Evolutionary conservation across 352 stramenopile genomes (phyloP), one percentile per base, ranked within the genome.

Genomic region (Globisporangium viniferum): DNA sequence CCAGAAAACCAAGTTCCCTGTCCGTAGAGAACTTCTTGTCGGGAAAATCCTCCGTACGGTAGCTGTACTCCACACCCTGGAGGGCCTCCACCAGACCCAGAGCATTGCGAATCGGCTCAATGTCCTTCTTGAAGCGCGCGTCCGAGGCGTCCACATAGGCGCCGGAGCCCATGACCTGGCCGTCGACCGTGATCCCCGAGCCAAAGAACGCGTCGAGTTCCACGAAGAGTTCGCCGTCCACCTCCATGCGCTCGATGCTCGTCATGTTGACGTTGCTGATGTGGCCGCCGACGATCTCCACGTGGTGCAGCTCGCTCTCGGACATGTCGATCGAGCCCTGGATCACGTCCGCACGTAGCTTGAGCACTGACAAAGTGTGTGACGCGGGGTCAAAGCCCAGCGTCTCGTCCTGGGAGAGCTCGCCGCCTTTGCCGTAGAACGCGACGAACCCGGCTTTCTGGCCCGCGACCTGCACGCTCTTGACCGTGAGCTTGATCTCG

Each of bases 141-240:
- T 98, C 92, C 0, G 88, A 97, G n/a, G 92, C 81, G 64, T 98
- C 92, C 9, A 97, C 83, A 64, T 98, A 98, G 1, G 92, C 90
- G 7, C 92, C 92, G 2, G 89, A 96, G 36, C 90, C 91, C 77
- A 98, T 93, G 22, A 98, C 91, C 63, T 91, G 87, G 6, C 92
- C 92, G 64, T 91, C 84, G 15, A 98, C 90, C 6, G 79, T 94
- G 69, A 98, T 84, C 10, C 85, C 79, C 10, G 88, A 82, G 22
- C 91, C 90, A 33, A 98, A 86, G 71, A 89, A 96, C 15, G 88
- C 82, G 49, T 94, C 85, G 20, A 86, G 79, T 70, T 91, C 77
- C 44, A 97, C 88, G 66, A 94, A 92, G 31, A 97, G 76, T 72
- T 92, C 91, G 18, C 85, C 82, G 36, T 82, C 73, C 24, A 97